Conservation (phyloP, 1,284 basidiomycete species). For the Ceratobasidium sp. region DNA sequence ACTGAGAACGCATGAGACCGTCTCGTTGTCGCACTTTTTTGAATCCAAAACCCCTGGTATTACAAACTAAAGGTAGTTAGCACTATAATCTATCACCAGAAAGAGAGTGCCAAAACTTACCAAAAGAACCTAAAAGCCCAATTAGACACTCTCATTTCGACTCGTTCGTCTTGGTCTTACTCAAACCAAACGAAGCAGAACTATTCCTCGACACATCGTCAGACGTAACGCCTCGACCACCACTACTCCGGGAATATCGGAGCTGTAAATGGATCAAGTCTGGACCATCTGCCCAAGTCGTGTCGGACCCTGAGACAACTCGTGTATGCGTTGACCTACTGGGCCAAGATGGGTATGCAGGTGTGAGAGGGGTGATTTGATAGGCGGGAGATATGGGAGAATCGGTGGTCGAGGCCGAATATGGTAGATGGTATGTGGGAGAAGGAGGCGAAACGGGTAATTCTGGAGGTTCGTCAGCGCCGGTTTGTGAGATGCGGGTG, state of each 20-base stretch:
- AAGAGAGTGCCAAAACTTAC: too few species aligned
- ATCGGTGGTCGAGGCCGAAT: not conserved
- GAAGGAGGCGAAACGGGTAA: not conserved
- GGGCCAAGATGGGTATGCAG: constrained; percentile 22
- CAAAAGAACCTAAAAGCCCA: too few species aligned
- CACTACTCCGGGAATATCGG: constrained; percentile 31
- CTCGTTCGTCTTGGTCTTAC: constrained; percentile 22
- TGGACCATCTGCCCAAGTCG: constrained; percentile 8
- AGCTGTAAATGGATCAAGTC: constrained; percentile 32
- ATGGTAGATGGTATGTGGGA: constrained; percentile 22
- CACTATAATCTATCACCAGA: too few species aligned
- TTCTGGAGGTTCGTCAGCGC: constrained; percentile 17
- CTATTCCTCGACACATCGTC: constrained; percentile 32
- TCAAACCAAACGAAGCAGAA: constrained; percentile 27
- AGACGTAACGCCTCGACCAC: constrained; percentile 11
- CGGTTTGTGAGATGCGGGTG: constrained; percentile 19
- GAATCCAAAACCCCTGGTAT: too few species aligned
- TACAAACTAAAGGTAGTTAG: too few species aligned
- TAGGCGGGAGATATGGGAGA: constrained; percentile 3
- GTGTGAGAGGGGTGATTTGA: constrained; percentile 14
- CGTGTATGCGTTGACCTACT: constrained; percentile 25
- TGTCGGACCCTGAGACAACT: constrained; percentile 14
- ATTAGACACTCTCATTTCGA: not conserved
- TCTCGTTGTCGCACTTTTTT: too few species aligned
- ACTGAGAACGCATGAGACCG: too few species aligned